A percentile compares a stretch with the other conserved stretches of the same genome.
Conservation (phyloP, 1,284 basidiomycete genomes). For the Cryptococcus floricola region DNA sequence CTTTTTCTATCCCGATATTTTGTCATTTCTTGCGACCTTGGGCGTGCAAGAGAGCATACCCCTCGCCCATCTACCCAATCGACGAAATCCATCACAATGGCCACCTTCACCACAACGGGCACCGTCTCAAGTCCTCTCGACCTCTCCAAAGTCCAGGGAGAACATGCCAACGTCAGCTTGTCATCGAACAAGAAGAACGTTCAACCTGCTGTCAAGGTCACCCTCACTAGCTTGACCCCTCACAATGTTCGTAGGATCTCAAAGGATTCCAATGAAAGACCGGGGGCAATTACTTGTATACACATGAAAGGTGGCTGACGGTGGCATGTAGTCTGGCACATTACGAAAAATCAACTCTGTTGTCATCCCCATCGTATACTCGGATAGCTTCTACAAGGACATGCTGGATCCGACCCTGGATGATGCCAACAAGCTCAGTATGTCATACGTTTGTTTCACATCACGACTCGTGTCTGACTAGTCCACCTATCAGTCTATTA, state of each 20-base stretch:
- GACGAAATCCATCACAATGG: neutral
- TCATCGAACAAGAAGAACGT: conserved; percentile 22
- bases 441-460: conserved; percentile 7
- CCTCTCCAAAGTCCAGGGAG: conserved; percentile 31
- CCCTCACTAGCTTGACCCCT: conserved; percentile 45
- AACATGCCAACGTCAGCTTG: conserved; percentile 31
- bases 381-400: conserved; percentile 49
- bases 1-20: too few species aligned
- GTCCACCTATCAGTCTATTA: conserved; percentile 39
- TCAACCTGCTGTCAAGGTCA: conserved; percentile 45
- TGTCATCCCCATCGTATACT: conserved; percentile 46
- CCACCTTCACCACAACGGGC: conserved; percentile 37
- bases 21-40: too few species aligned
- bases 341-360: conserved; percentile 46
- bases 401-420: conserved; percentile 42
- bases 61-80: too few species aligned
- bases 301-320: neutral
- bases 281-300: too few species aligned
- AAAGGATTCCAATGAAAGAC: neutral
- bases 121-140: conserved; percentile 44
- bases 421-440: conserved; percentile 49
- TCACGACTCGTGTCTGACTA: neutral
- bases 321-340: conserved; percentile 37
- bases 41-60: too few species aligned
- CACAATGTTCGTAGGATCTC: conserved; percentile 41